A percentile compares a stretch with the other conserved stretches of the same genome.
phyloP scores from a whole-genome alignment of 2,329 filamentous ascomycete genomes.

The Trichoderma endophyticum region DNA sequence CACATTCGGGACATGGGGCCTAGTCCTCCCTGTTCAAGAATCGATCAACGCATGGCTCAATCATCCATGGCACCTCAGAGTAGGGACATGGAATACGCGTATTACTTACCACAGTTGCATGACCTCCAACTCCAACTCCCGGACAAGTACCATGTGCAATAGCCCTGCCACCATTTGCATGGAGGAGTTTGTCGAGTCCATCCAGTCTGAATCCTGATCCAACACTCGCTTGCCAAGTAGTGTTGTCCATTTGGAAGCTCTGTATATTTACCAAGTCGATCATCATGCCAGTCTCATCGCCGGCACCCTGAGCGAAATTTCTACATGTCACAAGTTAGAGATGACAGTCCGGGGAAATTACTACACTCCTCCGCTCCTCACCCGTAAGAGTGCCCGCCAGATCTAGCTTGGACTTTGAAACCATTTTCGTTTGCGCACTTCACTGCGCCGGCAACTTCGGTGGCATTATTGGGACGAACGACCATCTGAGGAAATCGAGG shows the following conservation, averaged over 20 bases:
- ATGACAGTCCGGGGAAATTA: background rate
- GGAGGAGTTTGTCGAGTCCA: constrained; percentile 49
- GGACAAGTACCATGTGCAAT: constrained; percentile 60
- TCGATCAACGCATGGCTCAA: background rate
- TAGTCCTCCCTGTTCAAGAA: constrained; percentile 47
- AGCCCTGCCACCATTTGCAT: constrained; percentile 51
- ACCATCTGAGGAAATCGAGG: constrained; percentile 53
- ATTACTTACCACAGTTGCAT: constrained; percentile 51
- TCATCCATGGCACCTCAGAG: background rate
- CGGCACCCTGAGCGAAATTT: constrained; percentile 47
- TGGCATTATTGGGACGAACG: constrained; percentile 49
- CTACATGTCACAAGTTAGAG: constrained; percentile 23
- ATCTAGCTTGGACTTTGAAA: constrained; percentile 58
- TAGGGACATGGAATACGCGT: background rate
- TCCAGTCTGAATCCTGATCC: constrained; percentile 53
- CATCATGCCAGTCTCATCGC: constrained; percentile 38
- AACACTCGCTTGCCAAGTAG: constrained; percentile 52
- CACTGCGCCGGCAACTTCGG: constrained; percentile 56
- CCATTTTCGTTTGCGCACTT: constrained; percentile 51
- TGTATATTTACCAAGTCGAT: constrained; percentile 55
- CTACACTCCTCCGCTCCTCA: constrained; percentile 29
- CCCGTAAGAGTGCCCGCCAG: constrained; percentile 64
- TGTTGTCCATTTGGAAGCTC: constrained; percentile 50
- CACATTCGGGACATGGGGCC: constrained; percentile 59
- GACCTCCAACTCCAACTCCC: constrained; percentile 56